Base-by-base conservation (phyloP, 345 rosid genomes). In the Linum trigynum region DNA sequence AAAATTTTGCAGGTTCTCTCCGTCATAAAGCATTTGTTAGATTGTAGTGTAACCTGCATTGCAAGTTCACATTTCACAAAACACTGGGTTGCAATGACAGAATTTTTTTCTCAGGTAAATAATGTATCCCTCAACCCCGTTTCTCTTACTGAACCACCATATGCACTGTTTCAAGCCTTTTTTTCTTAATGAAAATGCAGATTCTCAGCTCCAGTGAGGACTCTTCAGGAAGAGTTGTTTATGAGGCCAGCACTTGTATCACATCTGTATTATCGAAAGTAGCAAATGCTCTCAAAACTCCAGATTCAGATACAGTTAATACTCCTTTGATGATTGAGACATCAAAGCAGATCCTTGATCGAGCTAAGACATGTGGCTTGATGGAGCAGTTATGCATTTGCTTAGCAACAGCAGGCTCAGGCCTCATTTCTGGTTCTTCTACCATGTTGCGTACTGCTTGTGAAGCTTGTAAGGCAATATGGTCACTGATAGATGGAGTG, bases 1-100 rank as follows among this genome's bases (percentile, higher is more conserved):
- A 64, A 64, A 51, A 43, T 42, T 67, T 62, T 69, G 77, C 95
- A 94, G 99, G 85, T 95, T 75, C 85, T 94, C 74, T 73, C 86
- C 61, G 77, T 88, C 53, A 67, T 78, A 23, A 88, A 81, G 77
- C 74, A 70, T 43, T 66, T 85, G 78, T 76, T 84, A 57, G 96
- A 84, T 67, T 69, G 72, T 58, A 73, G 68, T 72, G 92, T 80
- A 70, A 74, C 63, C 65, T 75, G 60, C 62, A 59, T 79, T 68
- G 59, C 72, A 69, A 77, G 69, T 68, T 84, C 96, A 64, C 85
- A 74, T 75, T 82, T 86, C 80, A 85, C 79, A 48, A 48, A 12
- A 59, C 90, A 94, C 71, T 90, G 99, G 97, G 87, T 92, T 82
- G 83, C 81, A 68, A n/a, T 88, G 71, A 85, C 81, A 66, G 84